Evolutionary conservation across 306 rosid genomes (phyloP), one percentile per base, ranked within the genome.

Genomic region (Oxytropis ochrocephala): DNA sequence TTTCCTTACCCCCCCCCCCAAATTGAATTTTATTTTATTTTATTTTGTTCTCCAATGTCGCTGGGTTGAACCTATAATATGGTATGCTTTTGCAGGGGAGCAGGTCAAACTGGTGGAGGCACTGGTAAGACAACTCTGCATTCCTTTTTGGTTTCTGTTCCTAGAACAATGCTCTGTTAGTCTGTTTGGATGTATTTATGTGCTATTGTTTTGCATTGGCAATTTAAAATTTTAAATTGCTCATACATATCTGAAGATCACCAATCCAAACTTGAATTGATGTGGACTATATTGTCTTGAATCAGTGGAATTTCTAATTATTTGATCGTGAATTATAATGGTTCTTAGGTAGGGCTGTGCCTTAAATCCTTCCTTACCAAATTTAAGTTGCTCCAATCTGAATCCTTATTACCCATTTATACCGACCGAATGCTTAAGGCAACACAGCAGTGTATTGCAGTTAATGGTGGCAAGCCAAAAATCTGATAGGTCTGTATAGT

Each of bases 101-200:
- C 80, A 30, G 85, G 79, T 41, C 85, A 77, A 81, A 63, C 79
- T 17, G 85, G 78, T 47, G 82, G 78, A 50, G 82, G 78, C 77
- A 43, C 78, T 29, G 82, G 82, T 74, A 70, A 74, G 30, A 21
- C 36, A 46, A 30, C 69, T 32, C 70, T 56, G 29, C 32, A 12
- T 69, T 63, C 24, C 47, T 18, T 67, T 19, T 13, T 43, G 46
- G 9, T 74, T 78, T 74, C 30, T 73, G 79, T 76, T 55, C 3
- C 39, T 46, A 67, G 30, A 69, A 56, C 52, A 24, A 27, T 59
- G 49, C 36, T 32, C 35, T 14, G 18, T 29, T 59, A 35, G 24
- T 62, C 24, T 39, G 35, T 59, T 51, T 72, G 57, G 32, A 44
- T n/a, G 32, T 72, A 42, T 72, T 49, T 47, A 64, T 48, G 27